phyloP scores from a whole-genome alignment of 1,139 yeast genomes.

The Zygoascus sp. region DNA sequence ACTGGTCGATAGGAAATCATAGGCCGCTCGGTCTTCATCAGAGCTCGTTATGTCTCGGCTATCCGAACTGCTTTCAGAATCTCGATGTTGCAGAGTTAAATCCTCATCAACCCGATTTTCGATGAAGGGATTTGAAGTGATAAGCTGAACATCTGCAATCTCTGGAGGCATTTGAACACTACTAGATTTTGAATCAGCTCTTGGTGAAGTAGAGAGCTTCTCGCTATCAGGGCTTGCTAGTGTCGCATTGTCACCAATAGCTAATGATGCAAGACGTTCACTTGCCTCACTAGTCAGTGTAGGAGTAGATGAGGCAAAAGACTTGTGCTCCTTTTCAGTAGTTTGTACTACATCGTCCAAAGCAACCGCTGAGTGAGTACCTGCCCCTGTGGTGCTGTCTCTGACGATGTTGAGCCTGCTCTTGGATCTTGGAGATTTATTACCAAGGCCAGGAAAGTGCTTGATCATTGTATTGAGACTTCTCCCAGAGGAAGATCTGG shows the following conservation, averaged over 20 bases:
- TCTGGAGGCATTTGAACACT: not conserved
- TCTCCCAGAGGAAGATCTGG: conserved; percentile 1
- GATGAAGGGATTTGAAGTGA: not conserved
- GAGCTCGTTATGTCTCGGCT: conserved; percentile 2
- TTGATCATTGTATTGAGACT: conserved; percentile 6
- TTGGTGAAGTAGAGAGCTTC: no score
- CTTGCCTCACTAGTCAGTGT: no score
- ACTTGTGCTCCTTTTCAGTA: no score
- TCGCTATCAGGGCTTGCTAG: no score
- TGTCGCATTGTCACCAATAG: no score
- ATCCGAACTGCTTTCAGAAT: not conserved
- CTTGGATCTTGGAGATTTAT: conserved; percentile 2
- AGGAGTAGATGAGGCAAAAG: no score
- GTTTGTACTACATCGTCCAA: no score
- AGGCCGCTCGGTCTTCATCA: conserved; percentile 11
- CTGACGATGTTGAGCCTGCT: no score
- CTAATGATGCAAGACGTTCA: no score
- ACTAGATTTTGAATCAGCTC: no score
- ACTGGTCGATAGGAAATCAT: conserved; percentile 18
- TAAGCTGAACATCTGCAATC: not conserved
- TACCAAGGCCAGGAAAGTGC: conserved; percentile 3
- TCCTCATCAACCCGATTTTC: conserved; percentile 3
- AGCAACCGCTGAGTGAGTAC: no score
- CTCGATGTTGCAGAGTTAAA: not conserved
- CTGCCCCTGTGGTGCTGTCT: no score